These are phyloP conservation scores for Akanthomyces muscarius DNA, from an alignment of 2,329 filamentous ascomycete species.

Conservation along the genomic window DNA sequence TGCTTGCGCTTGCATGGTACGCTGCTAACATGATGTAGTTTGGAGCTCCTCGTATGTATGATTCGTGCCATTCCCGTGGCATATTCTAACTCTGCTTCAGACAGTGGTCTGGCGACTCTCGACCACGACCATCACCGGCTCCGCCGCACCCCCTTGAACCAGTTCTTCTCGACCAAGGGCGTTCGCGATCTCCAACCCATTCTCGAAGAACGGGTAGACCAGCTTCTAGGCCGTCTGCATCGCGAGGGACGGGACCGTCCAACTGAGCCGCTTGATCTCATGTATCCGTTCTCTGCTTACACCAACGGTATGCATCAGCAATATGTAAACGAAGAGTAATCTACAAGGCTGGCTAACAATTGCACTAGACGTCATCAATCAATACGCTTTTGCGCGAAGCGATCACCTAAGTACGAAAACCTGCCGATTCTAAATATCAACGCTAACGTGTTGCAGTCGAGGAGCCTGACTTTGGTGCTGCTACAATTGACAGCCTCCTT, in stretches of 20 bases:
- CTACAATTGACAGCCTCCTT: conserved; percentile 34
- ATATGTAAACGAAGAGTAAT: background rate
- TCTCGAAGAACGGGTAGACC: conserved; percentile 34
- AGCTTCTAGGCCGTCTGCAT: conserved; percentile 30
- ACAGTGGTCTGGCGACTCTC: conserved; percentile 33
- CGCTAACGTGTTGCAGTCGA: conserved; percentile 27
- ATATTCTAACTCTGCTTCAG: conserved; percentile 24
- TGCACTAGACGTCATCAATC: conserved; percentile 35
- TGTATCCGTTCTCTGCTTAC: conserved; percentile 37
- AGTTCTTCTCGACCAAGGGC: conserved; percentile 36
- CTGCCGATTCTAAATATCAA: background rate
- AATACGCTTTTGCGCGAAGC: conserved; percentile 36
- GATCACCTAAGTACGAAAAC: conserved; percentile 28
- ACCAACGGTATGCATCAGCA: conserved; percentile 32
- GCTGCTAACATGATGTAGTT: conserved; percentile 24
- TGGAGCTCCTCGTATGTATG: conserved; percentile 31
- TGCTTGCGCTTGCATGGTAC: background rate
- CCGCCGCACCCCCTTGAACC: conserved; percentile 33
- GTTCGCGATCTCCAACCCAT: conserved; percentile 36
- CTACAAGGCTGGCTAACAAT: background rate
- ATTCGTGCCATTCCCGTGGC: too few relatives aligned
- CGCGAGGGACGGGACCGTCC: conserved; percentile 26
- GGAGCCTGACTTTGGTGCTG: conserved; percentile 31
- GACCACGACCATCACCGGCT: conserved; percentile 33
- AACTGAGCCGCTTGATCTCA: conserved; percentile 31